Percentiles rank a stretch among this genome's conserved stretches.
Evolutionary conservation across 305 asterid genomes (phyloP).

Genomic region (Fraxinus paxiana): DNA sequence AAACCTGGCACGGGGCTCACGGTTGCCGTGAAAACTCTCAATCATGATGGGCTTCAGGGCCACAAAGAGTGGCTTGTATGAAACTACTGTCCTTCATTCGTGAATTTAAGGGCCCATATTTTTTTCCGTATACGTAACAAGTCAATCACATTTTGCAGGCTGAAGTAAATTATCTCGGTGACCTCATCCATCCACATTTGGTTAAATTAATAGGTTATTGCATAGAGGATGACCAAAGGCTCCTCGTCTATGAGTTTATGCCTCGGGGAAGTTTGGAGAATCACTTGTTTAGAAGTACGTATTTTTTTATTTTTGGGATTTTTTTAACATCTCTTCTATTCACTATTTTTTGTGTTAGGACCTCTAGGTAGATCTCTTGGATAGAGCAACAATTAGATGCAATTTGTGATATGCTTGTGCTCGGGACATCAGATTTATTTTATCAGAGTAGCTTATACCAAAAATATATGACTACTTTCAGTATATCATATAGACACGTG

Average conservation of each 20-base stretch:
- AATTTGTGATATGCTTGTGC: neutral
- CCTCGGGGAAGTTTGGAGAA: slow-evolving; percentile 75
- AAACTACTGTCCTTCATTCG: neutral
- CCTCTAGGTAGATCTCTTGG: neutral
- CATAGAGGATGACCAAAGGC: slow-evolving; percentile 65
- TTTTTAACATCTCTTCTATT: neutral
- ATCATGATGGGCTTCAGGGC: slow-evolving; percentile 83
- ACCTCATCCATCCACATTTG: slow-evolving; percentile 59
- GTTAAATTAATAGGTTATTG: slow-evolving; percentile 67
- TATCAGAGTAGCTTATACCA: neutral
- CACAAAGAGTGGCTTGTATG: slow-evolving; percentile 89
- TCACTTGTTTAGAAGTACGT: slow-evolving; percentile 66
- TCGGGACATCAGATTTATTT: neutral
- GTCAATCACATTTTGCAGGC: slow-evolving; percentile 42
- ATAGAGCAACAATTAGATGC: neutral
- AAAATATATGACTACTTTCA: neutral
- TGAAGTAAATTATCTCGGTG: slow-evolving; percentile 61
- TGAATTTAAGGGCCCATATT: slow-evolving; percentile 6
- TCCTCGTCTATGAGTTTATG: slow-evolving; percentile 66
- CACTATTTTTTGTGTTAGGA: neutral
- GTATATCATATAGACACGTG: neutral
- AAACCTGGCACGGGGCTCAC: slow-evolving; percentile 71
- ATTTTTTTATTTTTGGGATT: neutral
- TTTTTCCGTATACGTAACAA: neutral
- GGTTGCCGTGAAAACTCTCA: slow-evolving; percentile 80